Conservation (phyloP, 2,329 filamentous ascomycete species). For the Mariannaea sp. region DNA sequence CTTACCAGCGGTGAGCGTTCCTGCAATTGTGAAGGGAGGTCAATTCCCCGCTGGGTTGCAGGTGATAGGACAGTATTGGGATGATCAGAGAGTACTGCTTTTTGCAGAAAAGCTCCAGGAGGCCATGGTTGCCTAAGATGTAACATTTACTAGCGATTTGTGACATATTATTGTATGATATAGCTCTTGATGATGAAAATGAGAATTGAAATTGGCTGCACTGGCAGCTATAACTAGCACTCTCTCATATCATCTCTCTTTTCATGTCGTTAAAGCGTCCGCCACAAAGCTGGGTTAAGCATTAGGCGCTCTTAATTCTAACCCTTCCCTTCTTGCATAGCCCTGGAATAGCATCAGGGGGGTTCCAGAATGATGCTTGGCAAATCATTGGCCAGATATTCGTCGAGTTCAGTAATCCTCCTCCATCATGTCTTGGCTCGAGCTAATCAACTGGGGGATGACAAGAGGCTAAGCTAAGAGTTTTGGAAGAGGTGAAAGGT, state of each 20-base stretch:
- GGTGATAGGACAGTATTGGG: slow-evolving; percentile 80
- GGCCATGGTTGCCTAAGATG: slow-evolving; percentile 32
- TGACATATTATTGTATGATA: slow-evolving; percentile 25
- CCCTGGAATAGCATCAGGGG: too few species aligned
- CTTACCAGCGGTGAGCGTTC: slow-evolving; percentile 84
- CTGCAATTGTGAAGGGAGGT: slow-evolving; percentile 48
- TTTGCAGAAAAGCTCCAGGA: slow-evolving; percentile 56
- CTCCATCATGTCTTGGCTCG: too few species aligned
- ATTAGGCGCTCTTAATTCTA: too few species aligned
- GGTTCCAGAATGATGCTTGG: too few species aligned
- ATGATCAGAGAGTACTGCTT: slow-evolving; percentile 67
- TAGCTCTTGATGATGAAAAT: slow-evolving; percentile 16
- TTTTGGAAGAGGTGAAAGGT: too few species aligned
- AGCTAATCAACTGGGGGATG: neutral
- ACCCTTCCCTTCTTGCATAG: too few species aligned
- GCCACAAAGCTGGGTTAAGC: too few species aligned
- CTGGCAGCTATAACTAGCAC: neutral
- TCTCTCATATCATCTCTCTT: too few species aligned
- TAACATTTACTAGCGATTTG: slow-evolving; percentile 18
- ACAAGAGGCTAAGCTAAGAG: too few species aligned
- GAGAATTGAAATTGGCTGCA: neutral
- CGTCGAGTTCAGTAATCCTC: too few species aligned
- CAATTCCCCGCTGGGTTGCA: slow-evolving; percentile 64
- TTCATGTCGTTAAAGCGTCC: too few species aligned
- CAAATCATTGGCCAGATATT: too few species aligned